These are phyloP conservation scores for Solanum pimpinellifolium DNA, from an alignment of 257 asterid genomes.

Conservation along the genomic window DNA sequence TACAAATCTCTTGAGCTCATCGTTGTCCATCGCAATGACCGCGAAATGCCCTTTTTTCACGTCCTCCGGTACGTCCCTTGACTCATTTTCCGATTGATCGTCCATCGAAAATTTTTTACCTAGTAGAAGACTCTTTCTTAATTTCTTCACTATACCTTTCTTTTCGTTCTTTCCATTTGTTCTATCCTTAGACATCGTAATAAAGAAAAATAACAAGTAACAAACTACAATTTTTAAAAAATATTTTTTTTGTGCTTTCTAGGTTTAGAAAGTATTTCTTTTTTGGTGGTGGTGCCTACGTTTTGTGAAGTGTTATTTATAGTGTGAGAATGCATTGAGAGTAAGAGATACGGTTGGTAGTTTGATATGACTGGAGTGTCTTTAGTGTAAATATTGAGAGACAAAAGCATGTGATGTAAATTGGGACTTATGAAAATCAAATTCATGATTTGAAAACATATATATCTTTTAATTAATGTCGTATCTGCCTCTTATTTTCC, in stretches of 20 bases:
- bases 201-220: neutral
- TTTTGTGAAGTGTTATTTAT: conserved; percentile 1
- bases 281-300: neutral
- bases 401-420: conserved; percentile 37
- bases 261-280: neutral
- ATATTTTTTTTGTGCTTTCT: neutral
- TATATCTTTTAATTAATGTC: conserved; percentile 25
- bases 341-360: conserved; percentile 2
- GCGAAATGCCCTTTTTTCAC: conserved; percentile 38
- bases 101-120: conserved; percentile 13
- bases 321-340: neutral
- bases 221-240: neutral
- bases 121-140: conserved; percentile 32
- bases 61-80: conserved; percentile 35
- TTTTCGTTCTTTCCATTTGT: conserved; percentile 17
- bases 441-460: conserved; percentile 22
- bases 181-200: conserved; percentile 4
- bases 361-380: neutral
- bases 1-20: conserved; percentile 16
- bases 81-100: neutral
- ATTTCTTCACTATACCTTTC: conserved; percentile 31
- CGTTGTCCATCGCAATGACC: conserved; percentile 19
- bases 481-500: neutral
- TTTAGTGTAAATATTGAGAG: conserved; percentile 16
- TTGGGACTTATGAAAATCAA: conserved; percentile 1